Percentiles rank a stretch among this genome's conserved stretches.
These are phyloP conservation scores for Orbilia ellipsospora DNA, from an alignment of 2,329 filamentous ascomycete species.

Conservation along the genomic window DNA sequence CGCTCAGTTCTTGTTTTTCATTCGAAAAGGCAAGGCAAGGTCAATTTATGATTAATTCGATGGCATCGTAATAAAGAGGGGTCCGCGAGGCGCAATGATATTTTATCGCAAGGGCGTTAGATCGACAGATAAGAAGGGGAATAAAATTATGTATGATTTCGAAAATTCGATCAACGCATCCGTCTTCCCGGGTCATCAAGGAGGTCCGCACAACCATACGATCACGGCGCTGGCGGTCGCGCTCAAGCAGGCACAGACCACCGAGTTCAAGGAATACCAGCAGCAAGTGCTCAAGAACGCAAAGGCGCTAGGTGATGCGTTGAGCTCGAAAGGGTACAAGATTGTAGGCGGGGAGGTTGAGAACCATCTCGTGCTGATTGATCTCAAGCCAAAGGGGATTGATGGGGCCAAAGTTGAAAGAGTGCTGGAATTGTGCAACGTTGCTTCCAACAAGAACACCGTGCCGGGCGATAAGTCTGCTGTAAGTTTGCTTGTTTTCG, in stretches of 20 bases:
- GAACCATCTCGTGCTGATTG: conserved; percentile 93
- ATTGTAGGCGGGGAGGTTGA: conserved; percentile 95
- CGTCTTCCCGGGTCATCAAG: conserved; percentile 97
- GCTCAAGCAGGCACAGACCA: conserved; percentile 88
- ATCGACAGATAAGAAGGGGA: conserved; percentile 81
- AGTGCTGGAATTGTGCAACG: conserved; percentile 88
- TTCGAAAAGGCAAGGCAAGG: no score
- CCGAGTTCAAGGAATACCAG: conserved; percentile 94
- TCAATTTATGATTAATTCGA: background rate
- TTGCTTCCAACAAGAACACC: conserved; percentile 99
- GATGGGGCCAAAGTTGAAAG: conserved; percentile 92
- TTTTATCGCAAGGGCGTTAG: conserved; percentile 96
- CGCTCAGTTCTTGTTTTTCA: background rate
- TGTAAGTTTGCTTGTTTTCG: conserved; percentile 59
- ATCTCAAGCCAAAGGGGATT: conserved; percentile 87
- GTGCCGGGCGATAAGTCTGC: conserved; percentile 95
- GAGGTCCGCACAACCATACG: conserved; percentile 98
- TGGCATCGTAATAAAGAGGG: conserved; percentile 67
- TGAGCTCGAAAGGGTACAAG: conserved; percentile 82
- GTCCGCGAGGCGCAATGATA: conserved; percentile 95
- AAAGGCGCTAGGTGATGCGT: conserved; percentile 83
- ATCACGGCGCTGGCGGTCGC: conserved; percentile 95
- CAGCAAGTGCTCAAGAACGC: conserved; percentile 89
- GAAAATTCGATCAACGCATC: conserved; percentile 94
- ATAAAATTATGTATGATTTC: conserved; percentile 82